phyloP scores from a whole-genome alignment of 179 eudicot genomes.

The Carnegiea gigantea region DNA sequence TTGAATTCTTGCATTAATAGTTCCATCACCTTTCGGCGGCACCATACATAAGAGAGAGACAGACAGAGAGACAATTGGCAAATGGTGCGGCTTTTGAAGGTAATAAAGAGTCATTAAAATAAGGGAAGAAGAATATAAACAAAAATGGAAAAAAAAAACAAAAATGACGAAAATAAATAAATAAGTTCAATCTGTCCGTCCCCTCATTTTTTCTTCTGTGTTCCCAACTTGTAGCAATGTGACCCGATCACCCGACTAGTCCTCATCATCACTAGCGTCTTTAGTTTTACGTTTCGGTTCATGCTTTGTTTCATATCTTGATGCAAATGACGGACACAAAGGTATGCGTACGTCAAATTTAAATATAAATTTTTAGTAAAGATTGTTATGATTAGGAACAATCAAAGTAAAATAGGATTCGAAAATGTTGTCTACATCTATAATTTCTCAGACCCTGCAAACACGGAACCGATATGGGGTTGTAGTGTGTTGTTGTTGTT shows the following conservation, averaged over 20 bases:
- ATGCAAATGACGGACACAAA: no score
- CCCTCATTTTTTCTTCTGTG: no score
- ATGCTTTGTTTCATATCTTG: neutral
- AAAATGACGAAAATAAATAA: neutral
- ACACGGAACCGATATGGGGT: no score
- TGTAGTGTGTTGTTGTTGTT: no score
- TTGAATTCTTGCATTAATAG: slow-evolving; percentile 11
- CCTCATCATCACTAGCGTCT: neutral
- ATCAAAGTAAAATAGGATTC: no score
- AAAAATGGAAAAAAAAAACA: neutral
- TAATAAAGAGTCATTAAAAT: slow-evolving; percentile 18
- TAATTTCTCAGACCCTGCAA: no score
- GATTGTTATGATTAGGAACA: no score
- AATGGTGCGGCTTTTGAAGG: slow-evolving; percentile 26
- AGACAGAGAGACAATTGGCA: no score
- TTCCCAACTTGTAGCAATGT: slow-evolving; percentile 8
- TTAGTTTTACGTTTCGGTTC: neutral
- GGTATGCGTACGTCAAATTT: no score
- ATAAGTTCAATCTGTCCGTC: no score
- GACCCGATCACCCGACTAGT: neutral
- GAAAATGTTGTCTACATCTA: no score
- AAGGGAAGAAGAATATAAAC: neutral
- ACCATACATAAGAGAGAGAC: neutral
- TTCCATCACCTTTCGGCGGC: slow-evolving; percentile 26
- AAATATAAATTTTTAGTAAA: no score